phyloP scores from a whole-genome alignment of 768 basidiomycete genomes.

The Leccinum incarnatum region DNA sequence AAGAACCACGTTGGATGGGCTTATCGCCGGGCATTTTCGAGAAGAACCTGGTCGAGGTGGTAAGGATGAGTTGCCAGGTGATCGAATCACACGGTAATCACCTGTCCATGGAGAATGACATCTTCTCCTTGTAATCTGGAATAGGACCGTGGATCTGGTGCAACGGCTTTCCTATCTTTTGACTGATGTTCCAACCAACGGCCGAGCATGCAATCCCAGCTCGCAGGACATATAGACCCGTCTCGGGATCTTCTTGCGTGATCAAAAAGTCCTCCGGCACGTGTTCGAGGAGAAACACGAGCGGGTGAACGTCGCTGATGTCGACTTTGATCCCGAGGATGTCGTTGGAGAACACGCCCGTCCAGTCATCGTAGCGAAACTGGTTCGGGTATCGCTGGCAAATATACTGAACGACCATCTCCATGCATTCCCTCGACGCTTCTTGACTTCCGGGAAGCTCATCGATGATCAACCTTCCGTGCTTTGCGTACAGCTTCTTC shows the following conservation, averaged over 20 bases:
- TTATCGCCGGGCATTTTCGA: constrained; percentile 45
- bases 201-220: constrained; percentile 47
- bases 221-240: constrained; percentile 43
- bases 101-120: constrained; percentile 50
- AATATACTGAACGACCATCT: constrained; percentile 55
- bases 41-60: constrained; percentile 38
- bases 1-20: constrained; percentile 53
- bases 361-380: constrained; percentile 38
- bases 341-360: constrained; percentile 40
- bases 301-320: constrained; percentile 32
- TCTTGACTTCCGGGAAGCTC: constrained; percentile 47
- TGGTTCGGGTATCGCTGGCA: constrained; percentile 55
- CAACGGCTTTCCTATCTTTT: constrained; percentile 48
- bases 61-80: background rate
- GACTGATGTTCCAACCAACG: constrained; percentile 46
- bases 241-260: constrained; percentile 39
- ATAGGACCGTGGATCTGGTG: constrained; percentile 47
- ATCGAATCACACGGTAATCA: constrained; percentile 6
- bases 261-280: constrained; percentile 54
- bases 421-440: constrained; percentile 51
- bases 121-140: constrained; percentile 49
- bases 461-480: constrained; percentile 43
- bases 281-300: constrained; percentile 46
- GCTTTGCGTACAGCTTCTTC: constrained; percentile 35
- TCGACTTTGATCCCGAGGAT: constrained; percentile 38